Evolutionary conservation across 2,329 filamentous ascomycete genomes (phyloP), one percentile per base, ranked within the genome.

Genomic region (Rhexocercosporidium sp.): DNA sequence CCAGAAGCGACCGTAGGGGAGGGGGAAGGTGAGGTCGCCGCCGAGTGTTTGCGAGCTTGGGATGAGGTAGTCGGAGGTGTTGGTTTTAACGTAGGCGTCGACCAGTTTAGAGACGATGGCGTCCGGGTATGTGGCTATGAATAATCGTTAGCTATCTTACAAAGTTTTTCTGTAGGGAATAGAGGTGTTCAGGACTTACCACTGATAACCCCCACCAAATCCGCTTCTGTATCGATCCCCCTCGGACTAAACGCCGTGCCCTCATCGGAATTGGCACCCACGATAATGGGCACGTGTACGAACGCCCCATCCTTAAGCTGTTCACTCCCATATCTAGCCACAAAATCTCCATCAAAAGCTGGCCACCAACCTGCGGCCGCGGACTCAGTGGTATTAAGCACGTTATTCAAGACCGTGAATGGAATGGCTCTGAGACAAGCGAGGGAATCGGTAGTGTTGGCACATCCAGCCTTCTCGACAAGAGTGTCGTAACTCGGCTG

Each of bases 41-140:
- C 61, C 64, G 2, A 65, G 53, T 18, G 61, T 65, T 25, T 62
- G 25, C 1, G 53, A 57, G 37, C 31, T 47, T 78, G 84, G 84
- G 39, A 86, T 82, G 0, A 80, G 82, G 63, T 82, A 79, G 0
- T 77, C 77, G 16, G 83, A 82, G 59, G 80, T 77, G 65, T 84
- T 79, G 0, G 84, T 20, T 4, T 65, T 44, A 29, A 47, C 82
- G 71, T 87, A 87, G 8, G 83, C 77, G 1, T 77, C 71, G 14
- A 85, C 29, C 2, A 68, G 27, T 6, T 54, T 14, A 2, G 57
- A 22, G 18, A 65, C 27, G 31, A 70, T 53, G 3, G 34, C 7
- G 14, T 54, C 39, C 14, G 62, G 44, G n/a, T n/a, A 47, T 6
- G 9, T 22, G 44, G 44, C 49, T 49, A 16, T 16, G n/a, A 16